Evolutionary conservation across 2,329 filamentous ascomycete genomes (phyloP).

Genomic region (Aaosphaeria arxii): DNA sequence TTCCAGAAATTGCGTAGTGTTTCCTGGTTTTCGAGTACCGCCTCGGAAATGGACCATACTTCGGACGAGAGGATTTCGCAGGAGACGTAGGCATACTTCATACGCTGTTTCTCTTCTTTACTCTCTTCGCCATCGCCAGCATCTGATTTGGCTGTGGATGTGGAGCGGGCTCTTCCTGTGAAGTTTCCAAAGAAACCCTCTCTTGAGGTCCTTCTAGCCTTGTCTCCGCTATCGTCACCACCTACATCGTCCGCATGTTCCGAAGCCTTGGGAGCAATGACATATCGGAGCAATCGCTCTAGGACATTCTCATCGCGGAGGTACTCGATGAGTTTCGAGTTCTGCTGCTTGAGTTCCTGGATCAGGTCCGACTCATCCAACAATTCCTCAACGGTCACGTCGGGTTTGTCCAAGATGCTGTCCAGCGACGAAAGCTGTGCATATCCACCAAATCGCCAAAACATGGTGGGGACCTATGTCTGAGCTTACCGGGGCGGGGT

Average conservation of each 20-base stretch:
- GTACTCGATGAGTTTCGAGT: conserved; percentile 95
- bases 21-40: conserved; percentile 78
- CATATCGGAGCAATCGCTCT: conserved; percentile 83
- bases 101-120: conserved; percentile 83
- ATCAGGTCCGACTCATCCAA: conserved; percentile 95
- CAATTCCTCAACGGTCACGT: conserved; percentile 92
- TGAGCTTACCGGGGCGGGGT: conserved; percentile 25
- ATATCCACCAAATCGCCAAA: conserved; percentile 99
- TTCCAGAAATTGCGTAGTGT: conserved; percentile 85
- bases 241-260: conserved; percentile 30
- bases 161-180: conserved; percentile 41
- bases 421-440: conserved; percentile 96
- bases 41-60: conserved; percentile 94
- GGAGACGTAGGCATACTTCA: conserved; percentile 90
- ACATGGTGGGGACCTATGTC: conserved; percentile 67
- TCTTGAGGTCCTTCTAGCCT: conserved; percentile 26
- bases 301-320: conserved; percentile 84
- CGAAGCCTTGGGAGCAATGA: conserved; percentile 70
- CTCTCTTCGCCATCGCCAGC: conserved; percentile 54
- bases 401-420: conserved; percentile 90
- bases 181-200: conserved; percentile 48
- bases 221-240: conserved; percentile 46
- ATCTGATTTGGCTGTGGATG: conserved; percentile 42
- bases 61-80: conserved; percentile 93
- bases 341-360: conserved; percentile 97